Evolutionary conservation across 129 eudicot genomes (phyloP).

Genomic region (Daucus carota): DNA sequence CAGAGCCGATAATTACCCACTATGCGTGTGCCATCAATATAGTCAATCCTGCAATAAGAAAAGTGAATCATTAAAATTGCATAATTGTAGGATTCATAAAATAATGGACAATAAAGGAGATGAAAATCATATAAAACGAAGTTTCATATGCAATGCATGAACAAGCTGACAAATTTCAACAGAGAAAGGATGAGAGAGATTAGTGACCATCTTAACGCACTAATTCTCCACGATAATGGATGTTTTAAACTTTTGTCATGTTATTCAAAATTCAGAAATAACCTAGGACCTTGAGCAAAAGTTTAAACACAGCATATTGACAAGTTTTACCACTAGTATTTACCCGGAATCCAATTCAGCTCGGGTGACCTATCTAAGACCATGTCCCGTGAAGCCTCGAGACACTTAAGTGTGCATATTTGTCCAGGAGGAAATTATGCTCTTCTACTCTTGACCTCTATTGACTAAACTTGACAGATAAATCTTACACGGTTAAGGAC

Average conservation of each 20-base stretch:
- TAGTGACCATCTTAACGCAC: constrained; percentile 16
- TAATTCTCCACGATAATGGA: neutral
- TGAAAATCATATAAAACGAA: neutral
- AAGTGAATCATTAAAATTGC: too few relatives aligned
- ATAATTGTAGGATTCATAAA: neutral
- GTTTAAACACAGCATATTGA: neutral
- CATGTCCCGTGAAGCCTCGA: neutral
- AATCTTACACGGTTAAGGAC: neutral
- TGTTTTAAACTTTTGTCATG: neutral
- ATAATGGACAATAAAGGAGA: neutral
- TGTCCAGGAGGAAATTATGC: neutral
- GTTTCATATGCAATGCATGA: neutral
- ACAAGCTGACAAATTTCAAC: neutral
- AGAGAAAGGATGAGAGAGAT: neutral
- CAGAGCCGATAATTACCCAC: constrained; percentile 5
- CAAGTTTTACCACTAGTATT: neutral
- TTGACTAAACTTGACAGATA: neutral
- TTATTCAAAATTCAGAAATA: neutral
- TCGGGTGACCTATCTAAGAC: neutral
- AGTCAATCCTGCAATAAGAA: constrained; percentile 9
- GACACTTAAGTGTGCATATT: neutral
- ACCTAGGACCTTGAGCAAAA: neutral
- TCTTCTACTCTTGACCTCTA: neutral
- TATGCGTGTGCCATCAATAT: neutral
- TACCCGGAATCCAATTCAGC: neutral